Evolutionary conservation across 371 early-diverging fungal genomes (phyloP).

Genomic region (Lichtheimia ornata): DNA sequence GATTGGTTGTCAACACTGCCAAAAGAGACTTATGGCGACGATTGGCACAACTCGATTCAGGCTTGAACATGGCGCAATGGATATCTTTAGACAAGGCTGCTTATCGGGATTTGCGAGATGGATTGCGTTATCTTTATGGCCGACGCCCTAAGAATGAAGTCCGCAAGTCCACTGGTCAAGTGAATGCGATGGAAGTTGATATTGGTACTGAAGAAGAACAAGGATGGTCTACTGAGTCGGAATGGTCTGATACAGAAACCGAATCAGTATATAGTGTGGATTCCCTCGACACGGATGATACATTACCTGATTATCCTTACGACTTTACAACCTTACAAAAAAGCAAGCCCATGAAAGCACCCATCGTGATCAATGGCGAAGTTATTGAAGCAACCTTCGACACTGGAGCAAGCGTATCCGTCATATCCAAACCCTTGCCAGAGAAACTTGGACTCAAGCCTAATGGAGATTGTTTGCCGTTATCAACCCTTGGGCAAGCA

Average conservation of each 20-base stretch:
- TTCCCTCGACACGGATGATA: background rate
- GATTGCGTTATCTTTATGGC: constrained; percentile 6
- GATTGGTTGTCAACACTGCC: constrained; percentile 25
- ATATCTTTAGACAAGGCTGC: constrained; percentile 18
- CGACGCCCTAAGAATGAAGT: background rate
- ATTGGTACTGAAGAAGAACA: background rate
- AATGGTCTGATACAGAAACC: background rate
- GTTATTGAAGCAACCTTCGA: constrained; percentile 17
- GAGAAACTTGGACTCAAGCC: background rate
- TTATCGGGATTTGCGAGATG: constrained; percentile 16
- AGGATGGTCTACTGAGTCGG: background rate
- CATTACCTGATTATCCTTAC: constrained; percentile 9
- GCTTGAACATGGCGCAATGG: constrained; percentile 16
- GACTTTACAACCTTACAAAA: constrained; percentile 3
- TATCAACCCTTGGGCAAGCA: constrained; percentile 7
- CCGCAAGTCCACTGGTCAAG: background rate
- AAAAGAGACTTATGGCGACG: constrained; percentile 20
- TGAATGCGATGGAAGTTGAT: background rate
- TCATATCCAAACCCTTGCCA: constrained; percentile 12
- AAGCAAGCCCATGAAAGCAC: constrained; percentile 5
- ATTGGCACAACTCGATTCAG: constrained; percentile 5
- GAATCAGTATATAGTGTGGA: background rate
- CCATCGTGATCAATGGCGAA: constrained; percentile 11
- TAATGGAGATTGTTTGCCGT: background rate
- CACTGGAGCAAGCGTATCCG: constrained; percentile 20